Conservation (phyloP, 345 rosid genomes). For the Syzygium oleosum region DNA sequence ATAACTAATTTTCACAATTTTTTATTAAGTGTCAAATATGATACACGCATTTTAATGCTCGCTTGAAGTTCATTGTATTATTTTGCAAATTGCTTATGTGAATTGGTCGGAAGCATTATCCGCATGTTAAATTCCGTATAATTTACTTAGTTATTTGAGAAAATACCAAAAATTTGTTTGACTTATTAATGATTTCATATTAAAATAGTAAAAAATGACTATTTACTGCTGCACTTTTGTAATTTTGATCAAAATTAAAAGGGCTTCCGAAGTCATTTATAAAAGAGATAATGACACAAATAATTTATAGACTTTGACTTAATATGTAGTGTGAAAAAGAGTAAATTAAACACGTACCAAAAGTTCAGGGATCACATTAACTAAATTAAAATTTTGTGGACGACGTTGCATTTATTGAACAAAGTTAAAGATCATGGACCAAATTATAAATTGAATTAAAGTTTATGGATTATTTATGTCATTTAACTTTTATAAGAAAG, state of each 20-base stretch:
- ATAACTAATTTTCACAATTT: neutral
- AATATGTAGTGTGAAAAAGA: neutral
- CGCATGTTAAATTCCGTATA: neutral
- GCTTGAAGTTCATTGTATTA: neutral
- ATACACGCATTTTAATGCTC: neutral
- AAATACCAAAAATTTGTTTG: neutral
- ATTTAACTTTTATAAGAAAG: no score
- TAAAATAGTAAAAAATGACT: neutral
- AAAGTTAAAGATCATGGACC: no score
- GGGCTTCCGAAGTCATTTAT: neutral
- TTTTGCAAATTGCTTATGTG: neutral
- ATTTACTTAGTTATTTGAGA: neutral
- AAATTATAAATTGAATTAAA: no score
- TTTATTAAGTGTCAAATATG: neutral
- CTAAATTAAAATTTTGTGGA: accelerated
- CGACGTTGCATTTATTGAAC: no score
- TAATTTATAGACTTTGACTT: no score
- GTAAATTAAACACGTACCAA: no score
- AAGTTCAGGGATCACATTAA: no score
- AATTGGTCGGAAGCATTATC: neutral
- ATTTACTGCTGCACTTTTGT: neutral
- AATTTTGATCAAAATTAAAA: neutral
- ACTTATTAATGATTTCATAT: neutral
- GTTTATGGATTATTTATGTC: no score
- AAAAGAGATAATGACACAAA: neutral